Percentiles rank a stretch among this genome's conserved stretches.
These are phyloP conservation scores for Simmondsia chinensis DNA, from an alignment of 148 eudicot species.

Conservation along the genomic window DNA sequence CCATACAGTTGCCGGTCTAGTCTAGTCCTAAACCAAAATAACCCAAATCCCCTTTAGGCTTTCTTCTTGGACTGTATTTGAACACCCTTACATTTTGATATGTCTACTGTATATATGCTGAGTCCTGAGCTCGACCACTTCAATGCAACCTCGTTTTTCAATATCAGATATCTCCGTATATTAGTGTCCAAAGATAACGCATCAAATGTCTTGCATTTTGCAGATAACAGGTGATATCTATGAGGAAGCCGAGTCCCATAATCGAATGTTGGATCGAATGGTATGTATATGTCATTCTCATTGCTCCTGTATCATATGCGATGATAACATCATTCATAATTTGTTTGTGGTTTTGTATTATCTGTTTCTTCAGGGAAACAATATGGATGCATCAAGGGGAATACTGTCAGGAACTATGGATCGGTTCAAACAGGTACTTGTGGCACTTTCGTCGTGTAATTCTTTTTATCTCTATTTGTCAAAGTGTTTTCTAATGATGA, in stretches of 20 bases:
- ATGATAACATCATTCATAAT: background rate
- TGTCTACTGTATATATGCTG: no score
- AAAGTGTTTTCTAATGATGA: no score
- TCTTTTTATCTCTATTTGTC: no score
- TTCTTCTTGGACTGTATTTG: background rate
- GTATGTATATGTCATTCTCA: conserved; percentile 26
- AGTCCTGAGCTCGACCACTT: no score
- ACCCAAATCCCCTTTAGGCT: background rate
- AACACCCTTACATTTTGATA: no score
- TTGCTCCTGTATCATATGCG: background rate
- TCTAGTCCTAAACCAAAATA: no score
- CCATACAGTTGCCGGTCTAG: no score
- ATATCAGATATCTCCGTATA: no score
- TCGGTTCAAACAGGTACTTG: conserved; percentile 74
- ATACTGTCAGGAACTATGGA: conserved; percentile 90
- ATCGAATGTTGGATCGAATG: conserved; percentile 85
- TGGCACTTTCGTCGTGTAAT: no score
- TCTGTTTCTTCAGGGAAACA: conserved; percentile 53
- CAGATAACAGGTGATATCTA: conserved; percentile 90
- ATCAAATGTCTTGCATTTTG: no score
- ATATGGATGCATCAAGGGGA: conserved; percentile 91
- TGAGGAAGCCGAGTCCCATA: conserved; percentile 89
- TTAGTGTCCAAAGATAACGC: no score
- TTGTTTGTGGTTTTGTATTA: background rate
- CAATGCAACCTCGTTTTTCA: no score